Base-by-base conservation (phyloP, 805 yeast genomes). In the Blastobotrys americana region DNA sequence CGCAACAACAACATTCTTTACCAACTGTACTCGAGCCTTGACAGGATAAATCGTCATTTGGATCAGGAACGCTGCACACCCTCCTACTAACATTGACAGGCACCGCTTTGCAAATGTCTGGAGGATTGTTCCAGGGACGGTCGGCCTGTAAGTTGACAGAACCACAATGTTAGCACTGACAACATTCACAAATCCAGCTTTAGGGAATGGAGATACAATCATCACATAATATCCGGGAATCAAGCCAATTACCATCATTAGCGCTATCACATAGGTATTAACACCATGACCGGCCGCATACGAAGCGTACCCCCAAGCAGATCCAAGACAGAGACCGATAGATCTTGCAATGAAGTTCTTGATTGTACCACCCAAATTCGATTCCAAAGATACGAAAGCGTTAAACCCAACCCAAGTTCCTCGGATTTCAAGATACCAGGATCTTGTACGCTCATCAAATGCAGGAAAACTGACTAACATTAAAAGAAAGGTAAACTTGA, bases 381-480 rank as follows among this genome's bases (percentile, higher is more conserved):
- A 73, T 48, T 74, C 79, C 21, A 73, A 45, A 19, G 71, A 72
- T 38, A 74, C 54, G 25, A 70, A 69, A 15, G 76, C 73, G 3
- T 73, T 75, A 60, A 74, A 74, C 21, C 78, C 78, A 4, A 72
- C 67, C 79, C 79, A 74, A 1, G 73, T 59, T 35, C 78, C 78
- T 48, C 72, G 65, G 25, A 68, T 64, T 15, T 66, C 64, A n/a
- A 57, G 58, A 48, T 72, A 74, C 78, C 78, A 74, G n/a, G 59
- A 56, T 37, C 77, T 61, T 17, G 70, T 51, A 31, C 66, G 64
- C 0, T 77, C 74, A 28, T 69, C 59, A 51, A 72, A 74, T 69
- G 72, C 74, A 1, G 78, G 78, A 47, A 73, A 72, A 0, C 77
- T 70, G 2, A 72, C 68, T 1, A 72, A 47, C 64, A 72, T 70